Conservation (phyloP, 2,329 filamentous ascomycete species). For the Xylaria sp. region DNA sequence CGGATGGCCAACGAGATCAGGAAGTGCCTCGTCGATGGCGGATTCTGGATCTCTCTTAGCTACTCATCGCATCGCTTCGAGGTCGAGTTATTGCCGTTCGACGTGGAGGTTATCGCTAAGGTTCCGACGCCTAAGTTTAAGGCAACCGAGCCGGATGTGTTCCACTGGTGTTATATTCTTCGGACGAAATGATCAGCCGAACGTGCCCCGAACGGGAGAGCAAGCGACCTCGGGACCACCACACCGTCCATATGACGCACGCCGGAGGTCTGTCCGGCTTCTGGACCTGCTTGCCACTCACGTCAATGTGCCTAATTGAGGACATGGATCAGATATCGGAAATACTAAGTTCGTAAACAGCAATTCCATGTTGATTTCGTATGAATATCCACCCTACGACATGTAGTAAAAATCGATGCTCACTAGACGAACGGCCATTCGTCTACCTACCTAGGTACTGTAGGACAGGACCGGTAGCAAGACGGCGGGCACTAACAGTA, state of each 20-base stretch:
- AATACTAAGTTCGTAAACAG: too few species aligned
- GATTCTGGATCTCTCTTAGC: slow-evolving; percentile 52
- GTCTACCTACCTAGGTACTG: too few species aligned
- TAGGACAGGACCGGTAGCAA: too few species aligned
- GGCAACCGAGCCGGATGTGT: slow-evolving; percentile 50
- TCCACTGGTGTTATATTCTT: slow-evolving; percentile 49
- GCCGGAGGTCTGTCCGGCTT: background rate
- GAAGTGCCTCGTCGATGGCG: slow-evolving; percentile 39
- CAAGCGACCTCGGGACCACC: background rate
- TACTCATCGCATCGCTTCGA: slow-evolving; percentile 49
- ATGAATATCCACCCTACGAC: too few species aligned
- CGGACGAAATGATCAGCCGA: slow-evolving; percentile 37
- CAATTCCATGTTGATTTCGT: too few species aligned
- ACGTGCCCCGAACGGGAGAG: too few species aligned
- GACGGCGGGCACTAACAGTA: too few species aligned
- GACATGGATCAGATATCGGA: too few species aligned
- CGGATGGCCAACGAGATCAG: slow-evolving; percentile 44
- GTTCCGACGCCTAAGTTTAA: slow-evolving; percentile 46
- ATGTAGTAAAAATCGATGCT: too few species aligned
- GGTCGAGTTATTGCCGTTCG: slow-evolving; percentile 42
- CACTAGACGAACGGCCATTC: too few species aligned
- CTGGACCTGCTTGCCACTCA: too few species aligned
- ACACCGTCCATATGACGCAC: background rate
- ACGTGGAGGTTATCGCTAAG: slow-evolving; percentile 46
- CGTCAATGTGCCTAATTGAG: too few species aligned